phyloP scores from a whole-genome alignment of 352 stramenopile genomes.

The Blastocystis sp. region DNA sequence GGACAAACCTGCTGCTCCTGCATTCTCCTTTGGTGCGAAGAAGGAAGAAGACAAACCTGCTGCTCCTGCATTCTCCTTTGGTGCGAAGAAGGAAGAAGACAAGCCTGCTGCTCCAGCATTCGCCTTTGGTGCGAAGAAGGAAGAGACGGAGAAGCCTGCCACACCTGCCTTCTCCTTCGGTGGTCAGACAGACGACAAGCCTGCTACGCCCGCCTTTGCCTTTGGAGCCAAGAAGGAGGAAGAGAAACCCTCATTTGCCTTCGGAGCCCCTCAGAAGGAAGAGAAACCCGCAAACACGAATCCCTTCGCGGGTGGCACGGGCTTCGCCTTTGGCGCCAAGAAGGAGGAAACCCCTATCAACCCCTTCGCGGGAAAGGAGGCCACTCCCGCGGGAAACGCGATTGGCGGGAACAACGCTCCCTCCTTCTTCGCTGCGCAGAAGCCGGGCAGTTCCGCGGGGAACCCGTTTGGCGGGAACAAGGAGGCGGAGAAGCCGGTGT shows the following conservation, averaged over 20 bases:
- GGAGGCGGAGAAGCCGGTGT: not conserved
- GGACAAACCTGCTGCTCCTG: not conserved
- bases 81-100: not conserved
- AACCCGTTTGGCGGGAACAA: not conserved
- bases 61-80: conserved; percentile 16
- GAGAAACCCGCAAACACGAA: not conserved
- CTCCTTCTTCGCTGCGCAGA: conserved; percentile 7
- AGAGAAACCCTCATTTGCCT: not conserved
- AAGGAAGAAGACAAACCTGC: not conserved
- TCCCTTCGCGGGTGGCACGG: not conserved
- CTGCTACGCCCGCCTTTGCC: not conserved
- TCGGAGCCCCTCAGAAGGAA: not conserved
- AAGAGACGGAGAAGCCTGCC: not conserved
- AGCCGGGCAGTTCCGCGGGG: not conserved
- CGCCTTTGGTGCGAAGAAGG: not conserved
- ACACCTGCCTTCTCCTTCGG: not conserved
- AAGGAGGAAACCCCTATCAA: not conserved
- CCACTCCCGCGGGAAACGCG: too few species aligned
- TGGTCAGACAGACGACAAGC: not conserved
- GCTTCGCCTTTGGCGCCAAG: conserved; percentile 6
- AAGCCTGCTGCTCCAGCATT: not conserved
- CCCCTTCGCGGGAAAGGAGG: not conserved
- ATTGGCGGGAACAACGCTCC: not conserved
- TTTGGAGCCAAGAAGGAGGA: not conserved
- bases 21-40: conserved; percentile 21